Evolutionary conservation across 1,139 yeast species (phyloP), one percentile per base, ranked within the genome.

Genomic region (Candida buenavistaensis): DNA sequence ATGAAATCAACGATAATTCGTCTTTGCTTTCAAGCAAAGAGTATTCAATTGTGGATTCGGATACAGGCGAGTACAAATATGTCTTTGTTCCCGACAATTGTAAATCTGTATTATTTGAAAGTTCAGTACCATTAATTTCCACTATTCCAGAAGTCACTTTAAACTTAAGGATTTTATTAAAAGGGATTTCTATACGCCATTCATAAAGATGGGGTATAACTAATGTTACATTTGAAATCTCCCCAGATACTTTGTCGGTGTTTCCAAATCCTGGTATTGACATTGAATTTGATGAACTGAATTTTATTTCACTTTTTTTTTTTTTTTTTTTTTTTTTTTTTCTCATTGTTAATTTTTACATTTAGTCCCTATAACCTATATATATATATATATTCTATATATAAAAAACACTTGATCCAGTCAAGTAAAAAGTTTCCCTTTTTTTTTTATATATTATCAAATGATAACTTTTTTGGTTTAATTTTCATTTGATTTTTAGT

Each of bases 61-160:
- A 67, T 58, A 68, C 76, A 64, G 50, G 97, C 62, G 67, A 74
- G 72, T 38, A 92, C 42, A 47, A 79, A 70, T 50, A 79, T 61
- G 54, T 80, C 73, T 59, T 82, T 53, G 40, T 74, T 16, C 64
- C 92, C 72, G 52, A 68, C 53, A 64, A 82, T 72, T 36, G 71
- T 47, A 85, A 73, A 15, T 80, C 85, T 1, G 75, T 72, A 41
- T 85, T 88, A 23, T 71, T 64, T 2, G 97, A 87, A 22, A 92
- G 71, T 54, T 92, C 98, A 2, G 97, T 88, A 15, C 98, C 98
- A 60, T 85, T 88, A 13, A 90, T 74, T 59, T 92, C 98, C 2
- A 87, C 96, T 2, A 82, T 72, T 2, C 98, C 98, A 6, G 68
- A 63, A 3, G 62, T 44, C 23, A 84, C 72, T 45, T 71, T 79